Evolutionary conservation across 2,329 filamentous ascomycete species (phyloP).

Genomic region (Tolypocladium nubicola): DNA sequence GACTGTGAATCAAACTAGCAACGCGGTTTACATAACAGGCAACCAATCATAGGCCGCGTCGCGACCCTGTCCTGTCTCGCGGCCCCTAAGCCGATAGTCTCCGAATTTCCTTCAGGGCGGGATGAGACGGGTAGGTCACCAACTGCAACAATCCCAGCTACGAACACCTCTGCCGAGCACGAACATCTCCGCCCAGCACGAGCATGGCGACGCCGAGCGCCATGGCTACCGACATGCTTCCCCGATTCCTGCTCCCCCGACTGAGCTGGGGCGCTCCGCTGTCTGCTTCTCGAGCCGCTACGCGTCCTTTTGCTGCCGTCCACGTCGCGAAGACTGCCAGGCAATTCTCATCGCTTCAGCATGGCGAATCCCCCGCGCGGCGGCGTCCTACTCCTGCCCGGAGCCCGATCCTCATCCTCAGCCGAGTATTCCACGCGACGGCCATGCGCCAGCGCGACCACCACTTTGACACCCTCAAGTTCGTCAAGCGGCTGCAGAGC

Average conservation of each 20-base stretch:
- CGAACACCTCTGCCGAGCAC: not conserved
- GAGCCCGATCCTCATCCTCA: conserved; percentile 12
- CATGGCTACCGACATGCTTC: conserved; percentile 29
- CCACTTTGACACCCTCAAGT: conserved; percentile 97
- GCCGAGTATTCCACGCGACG: conserved; percentile 58
- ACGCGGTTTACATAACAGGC: not conserved
- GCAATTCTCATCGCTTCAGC: not conserved
- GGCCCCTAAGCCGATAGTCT: conserved; percentile 2
- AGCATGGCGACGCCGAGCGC: conserved; percentile 16
- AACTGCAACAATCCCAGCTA: not conserved
- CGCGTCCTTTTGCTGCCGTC: conserved; percentile 9
- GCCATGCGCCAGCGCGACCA: conserved; percentile 57
- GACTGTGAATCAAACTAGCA: not conserved
- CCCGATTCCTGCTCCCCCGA: conserved; percentile 43
- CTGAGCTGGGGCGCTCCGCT: conserved; percentile 37
- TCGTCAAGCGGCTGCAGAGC: conserved; percentile 78
- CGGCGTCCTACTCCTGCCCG: not conserved
- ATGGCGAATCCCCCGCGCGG: not conserved
- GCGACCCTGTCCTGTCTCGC: conserved; percentile 1
- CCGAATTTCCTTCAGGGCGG: not conserved
- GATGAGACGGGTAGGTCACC: not conserved
- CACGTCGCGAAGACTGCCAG: conserved; percentile 5
- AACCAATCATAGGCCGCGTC: conserved; percentile 6
- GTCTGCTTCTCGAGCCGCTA: conserved; percentile 12
- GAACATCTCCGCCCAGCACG: not conserved